Base-by-base conservation (phyloP, 2,329 filamentous ascomycete genomes). In the Pseudogymnoascus sp. region DNA sequence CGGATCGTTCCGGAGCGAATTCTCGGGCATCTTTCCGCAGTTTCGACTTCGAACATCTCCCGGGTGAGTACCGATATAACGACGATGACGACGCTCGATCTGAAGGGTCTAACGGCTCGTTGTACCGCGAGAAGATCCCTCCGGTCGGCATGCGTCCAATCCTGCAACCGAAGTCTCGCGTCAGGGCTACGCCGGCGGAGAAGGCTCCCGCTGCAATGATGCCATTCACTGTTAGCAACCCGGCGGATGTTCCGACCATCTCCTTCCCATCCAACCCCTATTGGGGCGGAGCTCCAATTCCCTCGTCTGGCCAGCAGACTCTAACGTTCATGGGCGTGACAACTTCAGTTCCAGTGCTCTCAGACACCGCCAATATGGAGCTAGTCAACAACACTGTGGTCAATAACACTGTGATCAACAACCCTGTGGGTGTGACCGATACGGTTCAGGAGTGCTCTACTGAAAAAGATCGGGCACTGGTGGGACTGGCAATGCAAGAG, bases 221-320 rank as follows among this genome's bases (percentile, higher is more conserved):
- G 50, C 50, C 50, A 34, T 56, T 56, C n/a, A 56, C 50, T 34
- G 28, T 56, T n/a, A 56, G 50, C 28, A 56, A 56, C n/a, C 50
- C 50, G n/a, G 50, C 3, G 10, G 14, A 16, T 6, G 14, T 34
- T 3, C 28, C 50, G 28, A n/a, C 28, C 28, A 56, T 56, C 8
- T 12, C 28, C 16, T 56, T 56, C n/a, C 50, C 50, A 4, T 34
- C n/a, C n/a, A 56, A 56, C 28, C 50, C 50, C n/a, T 11, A 28
- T 31, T 56, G n/a, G 50, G 5, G 50, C 14, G 50, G 50, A 18
- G 50, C 10, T 18, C 50, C 50, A 34, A 56, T 56, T 56, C 50
- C 28, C n/a, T 56, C 50, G n/a, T 34, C 50, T 34, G 28, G 50
- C 5, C 25, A 56, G 14, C 25, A 56, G 25, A 56, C 50, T 34